These are phyloP conservation scores for Metarhizium robertsii DNA, from an alignment of 2,329 filamentous ascomycete genomes.

Conservation along the genomic window DNA sequence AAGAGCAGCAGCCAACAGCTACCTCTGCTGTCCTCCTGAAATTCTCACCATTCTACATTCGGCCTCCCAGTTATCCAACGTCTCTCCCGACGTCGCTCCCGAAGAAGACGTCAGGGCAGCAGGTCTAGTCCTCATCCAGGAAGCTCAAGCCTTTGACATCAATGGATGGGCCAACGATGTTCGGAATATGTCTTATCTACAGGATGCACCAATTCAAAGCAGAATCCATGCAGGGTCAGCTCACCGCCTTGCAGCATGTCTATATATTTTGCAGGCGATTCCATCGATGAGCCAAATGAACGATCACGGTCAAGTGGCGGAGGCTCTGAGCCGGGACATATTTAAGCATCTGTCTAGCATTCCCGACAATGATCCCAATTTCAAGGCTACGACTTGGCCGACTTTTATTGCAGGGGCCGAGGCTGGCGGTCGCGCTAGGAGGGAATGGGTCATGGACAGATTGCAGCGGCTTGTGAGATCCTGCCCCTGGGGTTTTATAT, in stretches of 20 bases:
- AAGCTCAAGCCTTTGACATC: slow-evolving; percentile 31
- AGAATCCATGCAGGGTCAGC: slow-evolving; percentile 32
- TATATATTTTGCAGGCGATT: slow-evolving; percentile 35
- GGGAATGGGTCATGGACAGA: slow-evolving; percentile 39
- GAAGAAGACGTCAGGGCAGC: slow-evolving; percentile 19
- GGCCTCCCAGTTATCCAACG: slow-evolving; percentile 30
- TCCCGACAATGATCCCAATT: slow-evolving; percentile 37
- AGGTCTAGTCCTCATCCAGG: slow-evolving; percentile 24
- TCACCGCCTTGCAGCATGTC: slow-evolving; percentile 33
- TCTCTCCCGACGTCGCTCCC: slow-evolving; percentile 15
- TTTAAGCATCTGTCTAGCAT: slow-evolving; percentile 37
- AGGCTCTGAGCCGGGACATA: slow-evolving; percentile 33
- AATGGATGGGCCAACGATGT: slow-evolving; percentile 29
- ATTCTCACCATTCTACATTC: slow-evolving; percentile 34
- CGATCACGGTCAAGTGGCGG: slow-evolving; percentile 18
- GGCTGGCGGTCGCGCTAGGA: slow-evolving; percentile 29
- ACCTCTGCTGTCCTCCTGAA: slow-evolving; percentile 35
- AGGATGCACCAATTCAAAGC: slow-evolving; percentile 23
- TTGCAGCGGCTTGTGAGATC: slow-evolving; percentile 29
- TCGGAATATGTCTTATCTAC: slow-evolving; percentile 22
- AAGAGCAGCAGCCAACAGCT: slow-evolving; percentile 33
- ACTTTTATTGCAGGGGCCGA: slow-evolving; percentile 48
- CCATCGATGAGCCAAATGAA: slow-evolving; percentile 17
- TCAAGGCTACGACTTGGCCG: slow-evolving; percentile 49
- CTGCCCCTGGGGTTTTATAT: slow-evolving; percentile 40